Evolutionary conservation across 1,284 basidiomycete genomes (phyloP), one percentile per base, ranked within the genome.

Genomic region (Rhodotorula sp.): DNA sequence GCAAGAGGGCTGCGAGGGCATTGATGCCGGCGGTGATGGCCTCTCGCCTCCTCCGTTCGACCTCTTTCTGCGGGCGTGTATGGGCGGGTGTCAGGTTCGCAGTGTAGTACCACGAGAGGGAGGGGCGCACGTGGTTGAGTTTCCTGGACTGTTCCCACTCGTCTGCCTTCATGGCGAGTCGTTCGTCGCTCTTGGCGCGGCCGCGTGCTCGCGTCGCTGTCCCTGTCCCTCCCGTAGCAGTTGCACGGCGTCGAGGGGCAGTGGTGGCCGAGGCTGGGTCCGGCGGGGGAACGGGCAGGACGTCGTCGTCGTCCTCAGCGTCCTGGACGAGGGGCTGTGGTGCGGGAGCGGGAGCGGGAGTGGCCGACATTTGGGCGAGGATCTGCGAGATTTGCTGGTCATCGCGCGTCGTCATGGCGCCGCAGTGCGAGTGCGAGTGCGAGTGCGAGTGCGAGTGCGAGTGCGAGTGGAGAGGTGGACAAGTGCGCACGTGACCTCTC

Each of bases 31-130:
- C 31, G 23, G 57, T 64, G 63, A 64, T 64, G 3, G 63, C 48
- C 19, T 64, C 55, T 28, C 63, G 55, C 7, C 63, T 45, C 15
- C 56, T 28, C 21, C 63, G 45, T 34, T 64, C 63, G 47, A 64
- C 63, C 31, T 58, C 55, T 26, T 64, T 64, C 63, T 64, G 63
- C 55, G 23, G n/a, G n/a, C n/a, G n/a, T n/a, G n/a, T n/a, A n/a
- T n/a, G 43, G 43, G 43, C 14, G 28, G 2, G 23, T 7, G 16
- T 10, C n/a, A 5, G 14, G 8, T n/a, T n/a, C n/a, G n/a, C n/a
- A n/a, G n/a, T n/a, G n/a, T n/a, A n/a, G n/a, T n/a, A n/a, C n/a
- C n/a, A n/a, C n/a, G n/a, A n/a, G n/a, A n/a, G n/a, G n/a, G n/a
- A n/a, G n/a, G n/a, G 16, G 38, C 63, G 45, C 31, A 58, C 63